Evolutionary conservation across 2,329 filamentous ascomycete species (phyloP), one percentile per base, ranked within the genome.

Genomic region (Plenodomus lindquistii): DNA sequence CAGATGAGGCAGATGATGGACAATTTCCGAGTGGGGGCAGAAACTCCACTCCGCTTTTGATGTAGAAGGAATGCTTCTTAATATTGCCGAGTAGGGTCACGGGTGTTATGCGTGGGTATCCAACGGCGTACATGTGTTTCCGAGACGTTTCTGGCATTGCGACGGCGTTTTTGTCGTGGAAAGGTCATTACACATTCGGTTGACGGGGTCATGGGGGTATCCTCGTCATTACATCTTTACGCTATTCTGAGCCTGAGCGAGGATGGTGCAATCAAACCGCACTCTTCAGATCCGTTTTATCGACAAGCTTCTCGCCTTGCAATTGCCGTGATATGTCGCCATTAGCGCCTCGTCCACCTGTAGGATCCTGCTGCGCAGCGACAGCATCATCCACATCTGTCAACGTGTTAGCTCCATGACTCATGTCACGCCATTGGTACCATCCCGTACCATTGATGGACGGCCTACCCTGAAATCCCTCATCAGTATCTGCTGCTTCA

Each of bases 381-480:
- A 77, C 73, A 4, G 74, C 75, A 49, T 77, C 71, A 40, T 78
- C 76, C 8, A 78, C 75, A 42, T 77, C 75, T 77, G 24, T n/a
- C n/a, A n/a, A n/a, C n/a, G n/a, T n/a, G n/a, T n/a, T n/a, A n/a
- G n/a, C n/a, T n/a, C n/a, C n/a, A n/a, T n/a, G n/a, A 2, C 21
- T 6, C 4, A 34, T 10, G 50, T 48, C 29, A 51, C 31, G 18
- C 37, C n/a, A 19, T 17, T 7, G 7, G 19, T 44, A 4, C 18
- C 22, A 24, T 8, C 40, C 31, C 21, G 20, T 44, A 66, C 40
- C 60, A 52, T 62, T 54, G 24, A 67, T 66, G 21, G 57, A 67
- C 43, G 51, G 46, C 74, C 57, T 69, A 77, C 74, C 74, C 55
- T 67, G 67, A 57, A 75, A 76, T 52, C 75, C 75, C 54, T 75